Evolutionary conservation across 2,329 filamentous ascomycete species (phyloP).

Genomic region (Pseudonectria buxi): DNA sequence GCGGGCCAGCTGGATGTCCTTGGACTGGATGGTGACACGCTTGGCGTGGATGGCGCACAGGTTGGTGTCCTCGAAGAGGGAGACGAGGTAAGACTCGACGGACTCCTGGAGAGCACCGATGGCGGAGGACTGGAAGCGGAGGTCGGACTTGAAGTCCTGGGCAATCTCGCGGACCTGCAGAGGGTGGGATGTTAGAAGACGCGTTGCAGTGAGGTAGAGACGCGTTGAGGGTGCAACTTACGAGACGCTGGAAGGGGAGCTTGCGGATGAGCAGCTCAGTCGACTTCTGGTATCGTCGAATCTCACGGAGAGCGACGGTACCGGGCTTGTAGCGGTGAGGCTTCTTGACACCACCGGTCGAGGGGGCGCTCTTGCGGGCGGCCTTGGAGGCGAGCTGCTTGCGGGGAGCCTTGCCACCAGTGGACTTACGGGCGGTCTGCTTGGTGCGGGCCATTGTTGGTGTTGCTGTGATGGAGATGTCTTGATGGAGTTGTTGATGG

Average conservation of each 20-base stretch:
- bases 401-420: slow-evolving; percentile 70
- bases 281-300: slow-evolving; percentile 95
- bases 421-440: slow-evolving; percentile 69
- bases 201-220: neutral
- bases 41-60: slow-evolving; percentile 98
- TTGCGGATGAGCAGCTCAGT: slow-evolving; percentile 95
- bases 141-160: slow-evolving; percentile 89
- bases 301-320: slow-evolving; percentile 97
- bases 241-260: slow-evolving; percentile 95
- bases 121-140: slow-evolving; percentile 96
- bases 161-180: slow-evolving; percentile 80
- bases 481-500: slow-evolving; percentile 16
- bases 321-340: slow-evolving; percentile 84
- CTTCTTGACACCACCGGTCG: slow-evolving; percentile 96
- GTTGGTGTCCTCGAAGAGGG: slow-evolving; percentile 97
- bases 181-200: slow-evolving; percentile 7
- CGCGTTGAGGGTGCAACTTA: slow-evolving; percentile 30
- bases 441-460: slow-evolving; percentile 57
- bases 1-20: slow-evolving; percentile 95
- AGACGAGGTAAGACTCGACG: slow-evolving; percentile 97
- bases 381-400: slow-evolving; percentile 99
- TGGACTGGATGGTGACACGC: slow-evolving; percentile 96
- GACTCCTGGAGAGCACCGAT: slow-evolving; percentile 98
- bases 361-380: slow-evolving; percentile 91
- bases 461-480: slow-evolving; percentile 27